Evolutionary conservation across 225 moss, liverwort and hornwort genomes (phyloP).

Genomic region (Lunularia cruciata): DNA sequence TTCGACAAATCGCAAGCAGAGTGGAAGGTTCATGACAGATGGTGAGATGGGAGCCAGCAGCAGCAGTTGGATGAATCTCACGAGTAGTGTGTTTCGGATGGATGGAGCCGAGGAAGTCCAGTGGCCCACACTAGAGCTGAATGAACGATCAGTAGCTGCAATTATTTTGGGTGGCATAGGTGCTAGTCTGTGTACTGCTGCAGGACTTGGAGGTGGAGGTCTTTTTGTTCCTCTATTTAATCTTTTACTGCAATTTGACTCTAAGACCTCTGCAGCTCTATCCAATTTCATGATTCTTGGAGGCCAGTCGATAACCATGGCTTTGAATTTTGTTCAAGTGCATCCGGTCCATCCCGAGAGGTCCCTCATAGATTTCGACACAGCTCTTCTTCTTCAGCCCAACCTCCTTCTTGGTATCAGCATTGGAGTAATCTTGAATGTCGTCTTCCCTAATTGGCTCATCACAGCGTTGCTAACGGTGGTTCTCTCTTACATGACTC

Average conservation of each 20-base stretch:
- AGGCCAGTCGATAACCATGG: slow-evolving; percentile 15
- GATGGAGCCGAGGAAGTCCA: too few relatives aligned
- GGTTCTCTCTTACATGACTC: slow-evolving; percentile 25
- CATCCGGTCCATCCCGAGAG: slow-evolving; percentile 27
- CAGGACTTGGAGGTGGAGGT: slow-evolving; percentile 40
- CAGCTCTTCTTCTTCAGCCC: slow-evolving; percentile 38
- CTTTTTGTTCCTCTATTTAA: slow-evolving; percentile 39
- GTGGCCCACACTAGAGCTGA: slow-evolving; percentile 35
- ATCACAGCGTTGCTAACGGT: slow-evolving; percentile 24
- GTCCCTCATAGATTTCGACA: slow-evolving; percentile 41
- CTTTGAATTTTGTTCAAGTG: slow-evolving; percentile 20
- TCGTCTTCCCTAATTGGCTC: slow-evolving; percentile 34
- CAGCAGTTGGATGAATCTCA: neutral
- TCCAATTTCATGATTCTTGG: slow-evolving; percentile 42
- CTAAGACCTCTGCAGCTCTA: slow-evolving; percentile 37
- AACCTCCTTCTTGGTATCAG: slow-evolving; percentile 42
- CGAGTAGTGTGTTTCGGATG: neutral
- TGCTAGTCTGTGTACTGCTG: slow-evolving; percentile 25
- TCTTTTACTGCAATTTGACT: slow-evolving; percentile 34
- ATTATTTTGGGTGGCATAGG: slow-evolving; percentile 20
- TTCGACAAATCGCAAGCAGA: neutral
- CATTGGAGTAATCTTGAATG: slow-evolving; percentile 42
- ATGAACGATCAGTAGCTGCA: slow-evolving; percentile 9
- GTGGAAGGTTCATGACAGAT: neutral
- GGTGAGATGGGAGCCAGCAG: neutral